Evolutionary conservation across 768 basidiomycete genomes (phyloP), one percentile per base, ranked within the genome.

Genomic region (Dioszegia aurantiaca): DNA sequence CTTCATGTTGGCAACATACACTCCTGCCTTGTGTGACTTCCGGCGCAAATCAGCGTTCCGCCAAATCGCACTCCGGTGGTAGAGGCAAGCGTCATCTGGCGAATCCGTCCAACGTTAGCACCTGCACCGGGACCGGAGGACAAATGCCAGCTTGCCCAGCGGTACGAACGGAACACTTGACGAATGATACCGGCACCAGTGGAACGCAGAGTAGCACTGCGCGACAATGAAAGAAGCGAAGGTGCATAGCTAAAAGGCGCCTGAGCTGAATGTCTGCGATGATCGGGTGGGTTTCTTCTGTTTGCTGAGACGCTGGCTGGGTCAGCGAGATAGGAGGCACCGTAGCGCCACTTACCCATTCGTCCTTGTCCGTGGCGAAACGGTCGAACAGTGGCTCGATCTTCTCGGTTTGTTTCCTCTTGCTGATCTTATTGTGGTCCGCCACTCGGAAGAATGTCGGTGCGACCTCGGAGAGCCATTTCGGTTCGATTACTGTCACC

Each of bases 381-480:
- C 94, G 91, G 82, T 98, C 95, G 80, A 78, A 95, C 73, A 97
- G 77, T 8, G 94, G 94, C 73, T 94, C 90, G 64, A 95, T 95
- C 84, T 92, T 95, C 55, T 73, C 71, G 3, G 62, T 61, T 9
- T 62, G 63, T 44, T 70, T 73, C 33, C 69, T 47, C 47, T 70
- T 73, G 92, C 71, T 70, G 79, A 98, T 94, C 78, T 95, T 97
- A 80, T 92, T 93, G 53, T 85, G 88, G 77, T 98, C 95, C 2
- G 94, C 92, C 42, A 99, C 91, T 78, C 89, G 90, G 87, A 98
- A 99, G 82, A 95, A 97, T 60, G 93, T 91, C 1, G 95, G 94
- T 6, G 94, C 95, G 23, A 94, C 92, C 71, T 99, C 93, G 17
- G 92, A 89, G 8, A 98, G 84, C 95, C 94, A 99, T 76, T 95